Percentiles rank a stretch among this genome's conserved stretches.
Evolutionary conservation across 202 grass and related monocot species (phyloP).

Genomic region (Elaeis oleifera): DNA sequence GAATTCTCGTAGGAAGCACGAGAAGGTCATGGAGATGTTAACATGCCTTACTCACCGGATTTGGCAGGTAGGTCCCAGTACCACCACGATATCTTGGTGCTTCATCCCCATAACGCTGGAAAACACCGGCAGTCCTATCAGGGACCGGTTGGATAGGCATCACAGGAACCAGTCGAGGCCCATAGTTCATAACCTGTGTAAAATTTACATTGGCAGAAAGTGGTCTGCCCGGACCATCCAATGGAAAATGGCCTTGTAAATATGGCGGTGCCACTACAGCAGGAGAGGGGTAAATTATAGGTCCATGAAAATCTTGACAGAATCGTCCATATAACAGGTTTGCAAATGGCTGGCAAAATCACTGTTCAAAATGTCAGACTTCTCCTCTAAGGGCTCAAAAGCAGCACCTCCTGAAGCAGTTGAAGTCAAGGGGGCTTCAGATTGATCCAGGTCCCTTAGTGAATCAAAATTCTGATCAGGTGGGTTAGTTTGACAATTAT

Average conservation of each 20-base stretch:
- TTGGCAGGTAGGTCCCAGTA: constrained; percentile 85
- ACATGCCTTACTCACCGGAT: constrained; percentile 50
- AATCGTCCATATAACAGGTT: constrained; percentile 68
- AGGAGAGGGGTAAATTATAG: constrained; percentile 31
- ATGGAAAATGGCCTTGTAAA: constrained; percentile 55
- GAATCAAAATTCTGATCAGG: constrained; percentile 38
- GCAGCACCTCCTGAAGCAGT: constrained; percentile 25
- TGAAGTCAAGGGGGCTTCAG: constrained; percentile 23
- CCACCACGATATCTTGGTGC: constrained; percentile 67
- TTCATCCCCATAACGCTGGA: constrained; percentile 48
- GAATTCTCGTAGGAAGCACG: constrained; percentile 5
- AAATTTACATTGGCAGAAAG: constrained; percentile 50
- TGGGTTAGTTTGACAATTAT: constrained; percentile 24
- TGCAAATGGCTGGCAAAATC: constrained; percentile 52
- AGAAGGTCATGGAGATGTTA: constrained; percentile 14
- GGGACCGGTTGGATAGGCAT: constrained; percentile 44
- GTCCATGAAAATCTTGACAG: constrained; percentile 41
- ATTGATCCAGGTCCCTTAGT: constrained; percentile 26
- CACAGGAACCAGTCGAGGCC: constrained; percentile 46
- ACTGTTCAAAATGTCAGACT: constrained; percentile 73
- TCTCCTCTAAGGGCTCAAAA: constrained; percentile 34
- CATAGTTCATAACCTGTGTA: constrained; percentile 36
- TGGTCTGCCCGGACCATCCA: constrained; percentile 61
- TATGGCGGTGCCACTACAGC: constrained; percentile 29
- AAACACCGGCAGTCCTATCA: constrained; percentile 37